A percentile compares a stretch with the other conserved stretches of the same genome.
These are phyloP conservation scores for Carnegiea gigantea DNA, from an alignment of 179 eudicot genomes.

Conservation along the genomic window DNA sequence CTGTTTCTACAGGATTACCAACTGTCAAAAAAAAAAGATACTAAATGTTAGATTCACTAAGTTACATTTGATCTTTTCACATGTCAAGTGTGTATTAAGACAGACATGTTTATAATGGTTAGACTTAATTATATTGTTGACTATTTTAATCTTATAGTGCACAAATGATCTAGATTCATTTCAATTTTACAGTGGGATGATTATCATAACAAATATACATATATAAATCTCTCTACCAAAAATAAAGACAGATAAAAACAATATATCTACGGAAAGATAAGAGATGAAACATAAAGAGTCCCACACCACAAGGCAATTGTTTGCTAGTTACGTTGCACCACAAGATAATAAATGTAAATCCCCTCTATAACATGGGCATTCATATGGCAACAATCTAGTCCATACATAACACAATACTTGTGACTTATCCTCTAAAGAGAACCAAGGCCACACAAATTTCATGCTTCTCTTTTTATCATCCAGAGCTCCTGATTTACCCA, in stretches of 20 bases:
- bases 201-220: not conserved
- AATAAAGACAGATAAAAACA: not conserved
- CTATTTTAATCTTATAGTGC: no score
- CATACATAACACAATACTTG: conserved; percentile 18
- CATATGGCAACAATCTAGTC: conserved; percentile 19
- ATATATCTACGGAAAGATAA: conserved; percentile 24
- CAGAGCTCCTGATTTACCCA: no score
- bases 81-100: no score
- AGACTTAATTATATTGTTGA: no score
- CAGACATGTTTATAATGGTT: no score
- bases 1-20: no score
- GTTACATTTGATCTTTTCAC: no score
- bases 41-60: no score
- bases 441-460: conserved; percentile 33
- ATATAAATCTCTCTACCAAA: not conserved
- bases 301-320: conserved; percentile 37
- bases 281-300: conserved; percentile 28
- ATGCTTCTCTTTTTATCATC: conserved; percentile 5
- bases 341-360: conserved; percentile 25
- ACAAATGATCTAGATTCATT: no score
- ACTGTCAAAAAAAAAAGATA: no score
- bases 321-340: conserved; percentile 37
- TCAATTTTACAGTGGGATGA: no score
- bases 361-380: conserved; percentile 20
- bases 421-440: conserved; percentile 35